Evolutionary conservation across 148 eudicot genomes (phyloP), one percentile per base, ranked within the genome.

Genomic region (Oxyria digyna): DNA sequence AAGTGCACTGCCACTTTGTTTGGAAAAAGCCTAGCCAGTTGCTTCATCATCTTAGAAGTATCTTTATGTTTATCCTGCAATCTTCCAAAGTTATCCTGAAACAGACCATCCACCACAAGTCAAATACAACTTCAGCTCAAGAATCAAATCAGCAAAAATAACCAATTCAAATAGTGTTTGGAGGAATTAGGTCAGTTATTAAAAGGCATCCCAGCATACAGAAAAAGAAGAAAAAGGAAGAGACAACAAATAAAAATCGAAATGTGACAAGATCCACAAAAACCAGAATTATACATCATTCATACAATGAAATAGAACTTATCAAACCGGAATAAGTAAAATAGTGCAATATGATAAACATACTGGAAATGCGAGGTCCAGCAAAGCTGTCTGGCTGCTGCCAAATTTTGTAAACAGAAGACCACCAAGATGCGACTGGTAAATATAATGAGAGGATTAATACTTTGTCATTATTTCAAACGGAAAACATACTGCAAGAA

Each of bases 351-450:
- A 71, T 66, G 6, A 17, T 1, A 29, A 43, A 24, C 87, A 48
- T 85, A 93, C 96, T 89, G 87, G 88, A 71, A 89, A 91, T 64
- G 88, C 88, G 59, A 93, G 85, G 75, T 93, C 96, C 65, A 89
- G 87, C 68, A 89, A 75, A 38, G 96, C 91, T 15, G 93, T 89
- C 70, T 81, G 94, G 71, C 80, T 89, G 86, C 96, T 82, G 62
- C 91, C 95, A 66, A 93, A 85, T 70, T 93, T 89, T 3, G 98
- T 93, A 67, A 93, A 87, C 24, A 93, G 80, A 59, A 87, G 77
- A 64, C 96, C 89, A 32, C 98, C 91, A 52, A 91, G 88, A 72
- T 89, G 89, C n/a, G 89, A 81, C 97, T 90, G 89, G 35, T 59
- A 15, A 9, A 27, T 31, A 29, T 59, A 24, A 4, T 23, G 37